Conservation (phyloP, 805 yeast genomes). For the Zygosaccharomyces lentus region DNA sequence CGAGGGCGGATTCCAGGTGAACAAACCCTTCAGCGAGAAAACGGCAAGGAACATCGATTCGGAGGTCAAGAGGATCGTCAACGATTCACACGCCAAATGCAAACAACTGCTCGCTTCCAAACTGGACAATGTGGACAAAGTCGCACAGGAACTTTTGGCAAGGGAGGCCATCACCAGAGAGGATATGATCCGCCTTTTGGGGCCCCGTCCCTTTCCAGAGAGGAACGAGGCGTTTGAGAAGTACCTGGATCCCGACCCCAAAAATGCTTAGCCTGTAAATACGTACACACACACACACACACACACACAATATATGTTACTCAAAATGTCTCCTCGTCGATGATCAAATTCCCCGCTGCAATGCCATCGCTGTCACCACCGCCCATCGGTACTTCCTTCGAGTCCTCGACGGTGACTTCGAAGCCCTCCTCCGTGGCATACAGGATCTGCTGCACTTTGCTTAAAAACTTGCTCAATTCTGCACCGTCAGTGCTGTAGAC, state of each 20-base stretch:
- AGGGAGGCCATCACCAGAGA: conserved; percentile 93
- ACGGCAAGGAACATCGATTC: conserved; percentile 76
- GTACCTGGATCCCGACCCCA: conserved; percentile 50
- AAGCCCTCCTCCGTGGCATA: conserved; percentile 85
- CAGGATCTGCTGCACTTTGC: conserved; percentile 68
- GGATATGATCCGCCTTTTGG: conserved; percentile 86
- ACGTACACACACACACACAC: background rate
- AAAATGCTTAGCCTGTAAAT: conserved; percentile 4
- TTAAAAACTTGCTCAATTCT: conserved; percentile 42
- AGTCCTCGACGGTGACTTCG: conserved; percentile 40
- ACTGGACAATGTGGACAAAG: conserved; percentile 67
- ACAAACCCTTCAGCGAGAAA: conserved; percentile 85
- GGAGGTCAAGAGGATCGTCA: conserved; percentile 77
- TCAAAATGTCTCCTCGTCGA: conserved; percentile 36
- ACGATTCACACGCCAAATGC: conserved; percentile 71
- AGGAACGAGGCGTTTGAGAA: conserved; percentile 89
- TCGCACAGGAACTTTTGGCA: conserved; percentile 78
- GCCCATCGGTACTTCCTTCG: conserved; percentile 1
- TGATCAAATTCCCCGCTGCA: conserved; percentile 29
- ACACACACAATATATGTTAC: background rate
- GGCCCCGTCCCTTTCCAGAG: conserved; percentile 89
- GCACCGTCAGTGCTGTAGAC: conserved; percentile 31
- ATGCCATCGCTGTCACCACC: conserved; percentile 4
- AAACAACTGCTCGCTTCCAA: conserved; percentile 59
- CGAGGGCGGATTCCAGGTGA: conserved; percentile 52